A percentile compares a stretch with the other conserved stretches of the same genome.
phyloP scores from a whole-genome alignment of 2,329 filamentous ascomycete species.

The Ophiostoma angusticollis region DNA sequence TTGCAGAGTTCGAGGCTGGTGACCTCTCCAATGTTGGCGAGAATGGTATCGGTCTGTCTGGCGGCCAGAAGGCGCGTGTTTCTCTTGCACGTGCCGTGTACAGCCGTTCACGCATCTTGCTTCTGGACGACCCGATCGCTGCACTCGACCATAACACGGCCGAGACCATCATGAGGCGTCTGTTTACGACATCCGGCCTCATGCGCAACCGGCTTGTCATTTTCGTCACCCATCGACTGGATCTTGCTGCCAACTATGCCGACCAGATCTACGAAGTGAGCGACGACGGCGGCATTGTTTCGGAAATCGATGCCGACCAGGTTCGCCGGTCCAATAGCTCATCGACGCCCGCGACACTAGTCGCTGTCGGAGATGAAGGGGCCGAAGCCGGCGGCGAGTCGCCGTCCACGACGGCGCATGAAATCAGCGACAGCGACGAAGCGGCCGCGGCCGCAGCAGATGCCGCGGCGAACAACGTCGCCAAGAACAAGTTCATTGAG shows the following conservation, averaged over 20 bases:
- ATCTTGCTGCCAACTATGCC: constrained; percentile 61
- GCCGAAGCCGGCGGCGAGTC: constrained; percentile 19
- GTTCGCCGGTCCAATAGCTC: constrained; percentile 20
- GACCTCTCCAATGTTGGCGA: constrained; percentile 49
- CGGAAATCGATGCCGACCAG: constrained; percentile 4
- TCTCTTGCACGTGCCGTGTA: constrained; percentile 51
- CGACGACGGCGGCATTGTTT: constrained; percentile 38
- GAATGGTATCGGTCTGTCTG: constrained; percentile 49
- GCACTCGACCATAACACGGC: constrained; percentile 51
- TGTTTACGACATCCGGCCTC: constrained; percentile 28
- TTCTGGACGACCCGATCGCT: constrained; percentile 52
- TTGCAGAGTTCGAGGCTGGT: constrained; percentile 41
- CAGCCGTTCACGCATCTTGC: constrained; percentile 40
- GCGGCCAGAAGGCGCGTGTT: constrained; percentile 50
- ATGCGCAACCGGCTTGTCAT: constrained; percentile 53
- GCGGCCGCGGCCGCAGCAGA: constrained; percentile 26
- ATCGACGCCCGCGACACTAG: constrained; percentile 21
- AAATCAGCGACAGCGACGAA: constrained; percentile 27
- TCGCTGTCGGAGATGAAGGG: constrained; percentile 19
- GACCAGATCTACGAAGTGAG: constrained; percentile 60
- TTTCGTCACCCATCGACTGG: constrained; percentile 70
- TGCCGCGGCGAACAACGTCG: constrained; percentile 34
- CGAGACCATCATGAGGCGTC: constrained; percentile 47
- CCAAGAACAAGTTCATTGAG: constrained; percentile 60
- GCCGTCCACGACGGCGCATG: constrained; percentile 11